Evolutionary conservation across 139 green algal genomes (phyloP), one percentile per base, ranked within the genome.

Genomic region (Chlamydomonas applanata): DNA sequence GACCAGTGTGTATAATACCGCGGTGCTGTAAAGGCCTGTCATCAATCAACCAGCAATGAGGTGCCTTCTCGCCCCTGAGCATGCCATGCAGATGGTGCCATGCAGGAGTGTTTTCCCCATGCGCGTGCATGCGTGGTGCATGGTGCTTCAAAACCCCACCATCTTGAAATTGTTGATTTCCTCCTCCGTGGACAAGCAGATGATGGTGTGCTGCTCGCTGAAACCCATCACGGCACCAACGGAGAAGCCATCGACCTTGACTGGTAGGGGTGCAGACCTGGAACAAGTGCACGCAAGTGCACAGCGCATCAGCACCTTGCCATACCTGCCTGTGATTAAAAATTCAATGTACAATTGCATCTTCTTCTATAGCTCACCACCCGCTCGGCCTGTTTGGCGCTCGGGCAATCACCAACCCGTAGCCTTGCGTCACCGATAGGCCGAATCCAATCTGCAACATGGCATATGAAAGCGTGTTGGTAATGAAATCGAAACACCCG

Each of bases 221-320:
- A 83, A 89, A 60, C 84, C 84, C 75, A 86, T 85, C 7, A 89
- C 84, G 9, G 84, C 84, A 29, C 84, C 84, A 72, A 89, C 63
- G 52, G 56, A 78, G 78, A 85, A 89, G 52, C 80, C 84, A 46
- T 89, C 84, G 13, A 89, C 78, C 75, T 89, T 89, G 49, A 89
- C 63, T 1, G 84, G 84, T 59, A 89, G 69, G 11, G 84, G 84
- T 13, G 84, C 78, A 22, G 80, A 86, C 84, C 84, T 86, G 83
- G 2, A 65, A 17, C 14, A 5, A 57, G 16, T 29, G 24, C 7
- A 33, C 56, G 16, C 7, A 29, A 7, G 24, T 29, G 56, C 20
- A 54, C 1, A 61, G 27, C 27, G 9, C 59, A 57, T 19, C 27
- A 57, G 25, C 49, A 49, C 40, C 40, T 7, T 49, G 40, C 40